A percentile compares a stretch with the other conserved stretches of the same genome.
Conservation (phyloP, 441 rosid genomes). For the Eruca vesicaria region DNA sequence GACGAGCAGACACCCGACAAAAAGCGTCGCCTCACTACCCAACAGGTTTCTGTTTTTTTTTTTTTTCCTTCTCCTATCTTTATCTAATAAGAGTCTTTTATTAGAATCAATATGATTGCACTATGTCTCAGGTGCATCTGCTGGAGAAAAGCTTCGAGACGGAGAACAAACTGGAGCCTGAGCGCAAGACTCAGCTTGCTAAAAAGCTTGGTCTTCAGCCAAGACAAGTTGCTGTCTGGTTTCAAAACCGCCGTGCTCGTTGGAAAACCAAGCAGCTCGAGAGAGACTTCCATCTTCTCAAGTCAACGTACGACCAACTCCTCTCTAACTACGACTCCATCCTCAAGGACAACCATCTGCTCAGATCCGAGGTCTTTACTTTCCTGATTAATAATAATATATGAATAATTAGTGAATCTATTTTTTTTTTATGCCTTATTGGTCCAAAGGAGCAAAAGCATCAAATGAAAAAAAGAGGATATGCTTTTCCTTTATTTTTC, state of each 20-base stretch:
- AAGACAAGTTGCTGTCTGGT: conserved; percentile 82
- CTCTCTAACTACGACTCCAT: conserved; percentile 56
- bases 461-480: conserved; percentile 8
- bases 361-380: conserved; percentile 31
- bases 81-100: no score
- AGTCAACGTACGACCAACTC: conserved; percentile 70
- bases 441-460: conserved; percentile 32
- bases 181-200: conserved; percentile 67
- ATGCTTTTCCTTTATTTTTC: conserved; percentile 12
- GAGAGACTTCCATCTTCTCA: conserved; percentile 61
- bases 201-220: conserved; percentile 78
- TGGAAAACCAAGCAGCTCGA: conserved; percentile 83
- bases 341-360: conserved; percentile 59
- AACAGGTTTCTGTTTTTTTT: conserved; percentile 77
- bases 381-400: background rate
- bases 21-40: conserved; percentile 84
- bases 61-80: no score
- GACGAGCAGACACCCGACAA: conserved; percentile 83
- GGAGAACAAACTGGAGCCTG: conserved; percentile 85
- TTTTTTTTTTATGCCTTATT: background rate
- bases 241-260: conserved; percentile 79
- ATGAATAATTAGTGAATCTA: background rate
- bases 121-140: conserved; percentile 70
- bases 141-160: conserved; percentile 80
- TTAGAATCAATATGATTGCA: background rate